A percentile compares a stretch with the other conserved stretches of the same genome.
Evolutionary conservation across 768 basidiomycete species (phyloP).

Genomic region (Leccinum arenicola): DNA sequence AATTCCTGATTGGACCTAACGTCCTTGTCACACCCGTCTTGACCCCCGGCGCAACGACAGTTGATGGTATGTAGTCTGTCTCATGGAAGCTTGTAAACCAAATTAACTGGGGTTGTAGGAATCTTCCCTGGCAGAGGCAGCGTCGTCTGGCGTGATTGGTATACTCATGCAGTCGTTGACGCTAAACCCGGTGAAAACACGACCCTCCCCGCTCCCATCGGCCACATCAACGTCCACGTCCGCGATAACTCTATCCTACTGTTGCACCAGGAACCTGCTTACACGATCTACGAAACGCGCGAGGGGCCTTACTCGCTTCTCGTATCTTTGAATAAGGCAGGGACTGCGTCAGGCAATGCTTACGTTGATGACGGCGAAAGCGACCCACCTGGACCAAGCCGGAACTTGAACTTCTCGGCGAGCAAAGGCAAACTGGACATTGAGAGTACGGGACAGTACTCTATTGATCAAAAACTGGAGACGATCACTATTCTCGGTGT

Average conservation of each 20-base stretch:
- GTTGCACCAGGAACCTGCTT: slow-evolving; percentile 57
- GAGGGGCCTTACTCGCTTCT: slow-evolving; percentile 61
- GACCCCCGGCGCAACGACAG: slow-evolving; percentile 61
- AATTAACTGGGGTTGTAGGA: slow-evolving; percentile 34
- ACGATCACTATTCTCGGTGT: slow-evolving; percentile 60
- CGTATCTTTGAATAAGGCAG: slow-evolving; percentile 47
- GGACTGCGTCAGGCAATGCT: slow-evolving; percentile 54
- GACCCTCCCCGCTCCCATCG: slow-evolving; percentile 63
- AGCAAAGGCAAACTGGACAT: slow-evolving; percentile 37
- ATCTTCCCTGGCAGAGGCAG: slow-evolving; percentile 61
- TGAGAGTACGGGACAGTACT: slow-evolving; percentile 27
- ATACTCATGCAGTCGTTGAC: slow-evolving; percentile 57
- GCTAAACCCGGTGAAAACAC: slow-evolving; percentile 39
- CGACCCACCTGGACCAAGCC: slow-evolving; percentile 53
- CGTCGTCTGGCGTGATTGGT: slow-evolving; percentile 72
- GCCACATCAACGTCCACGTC: slow-evolving; percentile 75
- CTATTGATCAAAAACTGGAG: slow-evolving; percentile 44
- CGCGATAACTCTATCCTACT: slow-evolving; percentile 68
- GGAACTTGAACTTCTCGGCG: slow-evolving; percentile 44
- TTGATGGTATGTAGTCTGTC: slow-evolving; percentile 46
- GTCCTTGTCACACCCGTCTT: slow-evolving; percentile 78
- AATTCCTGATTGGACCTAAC: slow-evolving; percentile 70
- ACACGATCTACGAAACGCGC: slow-evolving; percentile 67
- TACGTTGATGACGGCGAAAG: slow-evolving; percentile 73
- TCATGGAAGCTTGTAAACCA: background rate